Evolutionary conservation across 371 early-diverging fungal genomes (phyloP).

Genomic region (Enterocytospora artemiae): DNA sequence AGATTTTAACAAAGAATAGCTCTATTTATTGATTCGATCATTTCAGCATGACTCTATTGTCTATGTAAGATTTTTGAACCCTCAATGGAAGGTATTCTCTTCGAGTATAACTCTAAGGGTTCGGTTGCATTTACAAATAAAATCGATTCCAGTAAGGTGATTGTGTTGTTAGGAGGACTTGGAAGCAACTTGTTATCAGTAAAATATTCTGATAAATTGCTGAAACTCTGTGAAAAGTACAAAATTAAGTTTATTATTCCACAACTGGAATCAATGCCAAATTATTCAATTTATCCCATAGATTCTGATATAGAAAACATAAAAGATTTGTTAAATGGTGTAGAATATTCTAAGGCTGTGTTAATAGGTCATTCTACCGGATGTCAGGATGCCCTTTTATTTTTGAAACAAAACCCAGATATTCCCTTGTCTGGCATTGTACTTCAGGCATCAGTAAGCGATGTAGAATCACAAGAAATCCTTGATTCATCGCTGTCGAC

Average conservation of each 20-base stretch:
- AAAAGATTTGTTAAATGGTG: conserved; percentile 6
- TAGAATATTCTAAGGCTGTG: too few relatives aligned
- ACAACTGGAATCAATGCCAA: conserved; percentile 34
- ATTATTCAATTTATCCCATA: conserved; percentile 23
- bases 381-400: conserved; percentile 46
- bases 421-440: conserved; percentile 22
- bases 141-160: conserved; percentile 3
- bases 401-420: conserved; percentile 13
- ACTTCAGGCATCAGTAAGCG: conserved; percentile 57
- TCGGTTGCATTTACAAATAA: not conserved
- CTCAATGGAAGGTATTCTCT: not conserved
- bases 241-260: conserved; percentile 24
- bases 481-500: conserved; percentile 23
- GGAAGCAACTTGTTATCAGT: not conserved
- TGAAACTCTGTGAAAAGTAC: conserved; percentile 2
- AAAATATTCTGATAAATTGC: conserved; percentile 6
- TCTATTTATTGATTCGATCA: not conserved
- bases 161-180: not conserved
- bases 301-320: conserved; percentile 33
- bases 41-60: too few relatives aligned
- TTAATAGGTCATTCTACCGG: conserved; percentile 57
- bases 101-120: not conserved
- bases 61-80: too few relatives aligned
- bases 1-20: not conserved
- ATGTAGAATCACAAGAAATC: conserved; percentile 41